A percentile compares a stretch with the other conserved stretches of the same genome.
These are phyloP conservation scores for Aureobasidium mangrovei DNA, from an alignment of 2,329 filamentous ascomycete genomes.

Conservation along the genomic window DNA sequence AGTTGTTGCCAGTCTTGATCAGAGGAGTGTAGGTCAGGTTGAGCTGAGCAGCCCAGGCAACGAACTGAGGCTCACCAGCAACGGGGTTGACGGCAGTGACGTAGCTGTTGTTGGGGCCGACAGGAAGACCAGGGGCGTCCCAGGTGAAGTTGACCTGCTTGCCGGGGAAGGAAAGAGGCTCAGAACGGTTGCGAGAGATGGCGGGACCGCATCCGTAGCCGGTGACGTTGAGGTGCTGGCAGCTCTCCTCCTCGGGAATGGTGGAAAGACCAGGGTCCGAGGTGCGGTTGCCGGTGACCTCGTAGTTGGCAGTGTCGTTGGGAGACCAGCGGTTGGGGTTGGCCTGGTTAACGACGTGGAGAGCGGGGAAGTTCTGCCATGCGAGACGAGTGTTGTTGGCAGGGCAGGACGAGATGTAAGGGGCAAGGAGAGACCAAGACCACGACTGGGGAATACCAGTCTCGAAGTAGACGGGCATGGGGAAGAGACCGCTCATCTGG, in stretches of 20 bases:
- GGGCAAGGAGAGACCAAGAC: slow-evolving; percentile 74
- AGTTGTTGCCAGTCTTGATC: slow-evolving; percentile 56
- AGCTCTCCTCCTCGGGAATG: slow-evolving; percentile 41
- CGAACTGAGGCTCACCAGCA: slow-evolving; percentile 54
- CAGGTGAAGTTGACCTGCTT: slow-evolving; percentile 62
- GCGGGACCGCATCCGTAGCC: slow-evolving; percentile 53
- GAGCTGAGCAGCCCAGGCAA: slow-evolving; percentile 69
- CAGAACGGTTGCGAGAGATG: slow-evolving; percentile 59
- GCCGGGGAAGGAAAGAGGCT: slow-evolving; percentile 65
- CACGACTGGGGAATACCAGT: slow-evolving; percentile 73
- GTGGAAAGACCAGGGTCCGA: slow-evolving; percentile 46
- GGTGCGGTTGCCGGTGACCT: slow-evolving; percentile 53
- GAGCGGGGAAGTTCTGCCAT: slow-evolving; percentile 76
- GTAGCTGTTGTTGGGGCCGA: slow-evolving; percentile 79
- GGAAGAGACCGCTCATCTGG: slow-evolving; percentile 69
- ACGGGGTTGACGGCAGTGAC: slow-evolving; percentile 46
- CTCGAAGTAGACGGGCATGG: slow-evolving; percentile 78
- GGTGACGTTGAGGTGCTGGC: slow-evolving; percentile 47
- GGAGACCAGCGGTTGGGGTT: slow-evolving; percentile 61
- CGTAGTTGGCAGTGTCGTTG: slow-evolving; percentile 51
- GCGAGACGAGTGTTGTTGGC: slow-evolving; percentile 61
- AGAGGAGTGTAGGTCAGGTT: slow-evolving; percentile 44
- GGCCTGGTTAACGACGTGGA: slow-evolving; percentile 66
- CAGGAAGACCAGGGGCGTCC: slow-evolving; percentile 58
- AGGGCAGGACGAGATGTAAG: slow-evolving; percentile 72